Evolutionary conservation across 805 yeast species (phyloP).

Genomic region (Saccharomyces paradoxus): DNA sequence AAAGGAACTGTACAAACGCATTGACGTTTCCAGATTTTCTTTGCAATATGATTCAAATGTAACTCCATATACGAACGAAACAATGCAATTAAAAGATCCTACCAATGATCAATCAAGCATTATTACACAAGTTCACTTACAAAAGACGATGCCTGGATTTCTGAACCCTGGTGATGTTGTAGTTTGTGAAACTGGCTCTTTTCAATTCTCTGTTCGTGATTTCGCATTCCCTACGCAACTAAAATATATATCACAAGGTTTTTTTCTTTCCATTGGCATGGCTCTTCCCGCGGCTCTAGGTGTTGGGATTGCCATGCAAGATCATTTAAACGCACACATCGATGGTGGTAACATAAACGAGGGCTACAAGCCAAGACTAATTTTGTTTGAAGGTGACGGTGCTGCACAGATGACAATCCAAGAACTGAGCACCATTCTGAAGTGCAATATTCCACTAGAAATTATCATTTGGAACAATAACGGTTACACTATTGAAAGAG

Average conservation of each 20-base stretch:
- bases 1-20: conserved; percentile 31
- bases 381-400: conserved; percentile 85
- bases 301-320: conserved; percentile 63
- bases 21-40: conserved; percentile 29
- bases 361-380: conserved; percentile 42
- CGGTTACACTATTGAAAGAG: conserved; percentile 87
- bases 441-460: conserved; percentile 54
- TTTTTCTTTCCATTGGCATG: conserved; percentile 81
- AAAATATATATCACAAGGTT: conserved; percentile 54
- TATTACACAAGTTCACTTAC: conserved; percentile 42
- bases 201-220: conserved; percentile 70
- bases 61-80: conserved; percentile 20
- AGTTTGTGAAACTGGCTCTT: conserved; percentile 78
- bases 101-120: conserved; percentile 18
- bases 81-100: conserved; percentile 6
- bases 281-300: conserved; percentile 85
- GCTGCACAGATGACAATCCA: conserved; percentile 92
- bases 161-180: conserved; percentile 58
- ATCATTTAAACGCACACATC: conserved; percentile 31
- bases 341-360: conserved; percentile 17
- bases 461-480: conserved; percentile 72
- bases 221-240: conserved; percentile 49
- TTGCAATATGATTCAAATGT: conserved; percentile 13
- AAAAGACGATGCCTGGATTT: conserved; percentile 35
- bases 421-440: conserved; percentile 61